Conservation (phyloP, 108 stramenopile genomes). For the Asterionellopsis glacialis region DNA sequence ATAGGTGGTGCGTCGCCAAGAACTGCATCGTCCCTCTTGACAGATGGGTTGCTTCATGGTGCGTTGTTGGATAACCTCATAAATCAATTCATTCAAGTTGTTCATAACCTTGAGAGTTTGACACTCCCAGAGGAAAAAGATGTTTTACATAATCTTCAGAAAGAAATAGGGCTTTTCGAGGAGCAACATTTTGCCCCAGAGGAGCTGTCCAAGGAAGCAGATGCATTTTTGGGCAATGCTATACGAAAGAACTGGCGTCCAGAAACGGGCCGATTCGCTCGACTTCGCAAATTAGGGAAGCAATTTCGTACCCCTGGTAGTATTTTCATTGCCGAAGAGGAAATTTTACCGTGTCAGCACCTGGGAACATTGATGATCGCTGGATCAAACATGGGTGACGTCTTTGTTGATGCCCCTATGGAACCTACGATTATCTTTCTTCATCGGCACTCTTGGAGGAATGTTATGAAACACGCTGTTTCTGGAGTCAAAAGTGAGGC, state of each 20-base stretch:
- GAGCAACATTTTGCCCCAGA: slow-evolving; percentile 25
- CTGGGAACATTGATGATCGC: slow-evolving; percentile 51
- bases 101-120: slow-evolving; percentile 50
- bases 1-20: slow-evolving; percentile 49
- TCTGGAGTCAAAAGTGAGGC: neutral
- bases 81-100: slow-evolving; percentile 49
- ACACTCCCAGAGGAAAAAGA: slow-evolving; percentile 61
- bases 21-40: slow-evolving; percentile 50
- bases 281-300: slow-evolving; percentile 36
- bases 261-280: slow-evolving; percentile 47
- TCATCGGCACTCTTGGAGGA: neutral
- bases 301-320: slow-evolving; percentile 33
- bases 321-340: neutral
- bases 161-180: slow-evolving; percentile 26
- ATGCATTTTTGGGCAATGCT: slow-evolving; percentile 35
- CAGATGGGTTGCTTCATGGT: slow-evolving; percentile 48
- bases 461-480: neutral
- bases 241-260: slow-evolving; percentile 73
- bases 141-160: slow-evolving; percentile 37
- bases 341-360: slow-evolving; percentile 12
- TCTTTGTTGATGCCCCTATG: slow-evolving; percentile 3
- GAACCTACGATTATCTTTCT: neutral
- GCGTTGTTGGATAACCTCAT: slow-evolving; percentile 42
- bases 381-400: slow-evolving; percentile 19
- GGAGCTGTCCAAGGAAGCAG: slow-evolving; percentile 41